A percentile compares a stretch with the other conserved stretches of the same genome.
Conservation (phyloP, 106 monocot species). For the Dendrobium huoshanense region DNA sequence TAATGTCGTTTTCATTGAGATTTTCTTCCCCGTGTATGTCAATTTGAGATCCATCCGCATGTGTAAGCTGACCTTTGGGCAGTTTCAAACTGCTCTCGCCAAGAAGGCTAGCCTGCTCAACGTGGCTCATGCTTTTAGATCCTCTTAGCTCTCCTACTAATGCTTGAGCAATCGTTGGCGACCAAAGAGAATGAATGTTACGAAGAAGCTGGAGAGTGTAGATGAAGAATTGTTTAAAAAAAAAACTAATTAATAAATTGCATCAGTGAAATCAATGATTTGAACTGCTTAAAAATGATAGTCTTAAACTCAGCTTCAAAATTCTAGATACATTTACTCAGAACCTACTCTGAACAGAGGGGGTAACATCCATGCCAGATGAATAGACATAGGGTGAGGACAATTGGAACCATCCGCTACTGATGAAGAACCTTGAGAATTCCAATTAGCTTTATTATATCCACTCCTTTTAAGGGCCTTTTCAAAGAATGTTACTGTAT, state of each 20-base stretch:
- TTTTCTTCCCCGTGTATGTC: slow-evolving; percentile 53
- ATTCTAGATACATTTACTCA: background rate
- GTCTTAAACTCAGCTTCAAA: background rate
- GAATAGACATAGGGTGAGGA: slow-evolving; percentile 78
- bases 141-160: slow-evolving; percentile 59
- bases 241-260: background rate
- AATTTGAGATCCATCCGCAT: slow-evolving; percentile 40
- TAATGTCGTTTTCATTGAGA: slow-evolving; percentile 65
- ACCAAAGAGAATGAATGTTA: slow-evolving; percentile 81
- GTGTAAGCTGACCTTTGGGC: slow-evolving; percentile 38
- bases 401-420: slow-evolving; percentile 22
- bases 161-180: slow-evolving; percentile 50
- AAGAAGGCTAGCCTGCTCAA: slow-evolving; percentile 79
- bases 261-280: background rate
- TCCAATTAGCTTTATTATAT: slow-evolving; percentile 42
- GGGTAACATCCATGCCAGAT: slow-evolving; percentile 94
- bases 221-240: background rate
- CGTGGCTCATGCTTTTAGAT: slow-evolving; percentile 66
- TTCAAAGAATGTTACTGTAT: slow-evolving; percentile 87
- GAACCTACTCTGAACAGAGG: slow-evolving; percentile 72
- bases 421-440: slow-evolving; percentile 19
- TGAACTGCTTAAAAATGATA: background rate
- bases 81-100: slow-evolving; percentile 55
- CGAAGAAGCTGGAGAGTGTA: slow-evolving; percentile 62
- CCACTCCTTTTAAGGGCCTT: slow-evolving; percentile 96